phyloP scores from a whole-genome alignment of 305 asterid genomes.

The Ilex paraguariensis region DNA sequence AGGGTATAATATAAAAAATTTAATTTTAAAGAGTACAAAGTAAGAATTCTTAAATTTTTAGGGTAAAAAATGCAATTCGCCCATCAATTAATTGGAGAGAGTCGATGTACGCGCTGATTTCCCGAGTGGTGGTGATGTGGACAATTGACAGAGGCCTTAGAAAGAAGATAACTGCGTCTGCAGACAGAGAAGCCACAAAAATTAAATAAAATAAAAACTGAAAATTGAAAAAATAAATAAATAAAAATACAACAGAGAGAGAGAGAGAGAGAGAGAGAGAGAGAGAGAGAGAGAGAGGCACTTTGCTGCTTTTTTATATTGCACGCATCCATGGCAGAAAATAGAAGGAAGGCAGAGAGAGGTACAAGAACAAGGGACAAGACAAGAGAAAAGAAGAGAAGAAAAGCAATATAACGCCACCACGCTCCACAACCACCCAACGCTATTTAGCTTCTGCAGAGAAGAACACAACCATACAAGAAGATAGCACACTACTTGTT shows the following conservation, averaged over 20 bases:
- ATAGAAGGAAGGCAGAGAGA: constrained; percentile 36
- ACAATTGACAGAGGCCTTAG: constrained; percentile 30
- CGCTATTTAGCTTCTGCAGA: too few relatives aligned
- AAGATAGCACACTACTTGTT: too few relatives aligned
- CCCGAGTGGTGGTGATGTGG: too few relatives aligned
- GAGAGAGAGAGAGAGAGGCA: constrained; percentile 37
- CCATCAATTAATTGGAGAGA: too few relatives aligned
- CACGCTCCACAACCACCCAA: constrained; percentile 2
- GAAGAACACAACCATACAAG: constrained; percentile 16
- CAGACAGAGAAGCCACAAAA: constrained; percentile 59
- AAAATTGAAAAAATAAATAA: background rate
- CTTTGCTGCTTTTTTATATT: constrained; percentile 83
- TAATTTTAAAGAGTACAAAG: too few relatives aligned
- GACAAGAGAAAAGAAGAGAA: constrained; percentile 8
- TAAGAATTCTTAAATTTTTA: too few relatives aligned
- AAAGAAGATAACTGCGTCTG: constrained; percentile 39
- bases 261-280: background rate
- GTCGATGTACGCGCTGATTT: too few relatives aligned
- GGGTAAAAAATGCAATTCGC: too few relatives aligned
- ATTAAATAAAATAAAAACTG: constrained; percentile 22
- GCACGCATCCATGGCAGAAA: constrained; percentile 98
- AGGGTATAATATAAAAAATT: too few relatives aligned
- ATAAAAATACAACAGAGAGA: background rate
- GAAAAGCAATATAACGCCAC: constrained; percentile 10
- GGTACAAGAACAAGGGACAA: constrained; percentile 28